These are phyloP conservation scores for Cladophialophora bantiana DNA, from an alignment of 2,329 filamentous ascomycete species.

Conservation along the genomic window DNA sequence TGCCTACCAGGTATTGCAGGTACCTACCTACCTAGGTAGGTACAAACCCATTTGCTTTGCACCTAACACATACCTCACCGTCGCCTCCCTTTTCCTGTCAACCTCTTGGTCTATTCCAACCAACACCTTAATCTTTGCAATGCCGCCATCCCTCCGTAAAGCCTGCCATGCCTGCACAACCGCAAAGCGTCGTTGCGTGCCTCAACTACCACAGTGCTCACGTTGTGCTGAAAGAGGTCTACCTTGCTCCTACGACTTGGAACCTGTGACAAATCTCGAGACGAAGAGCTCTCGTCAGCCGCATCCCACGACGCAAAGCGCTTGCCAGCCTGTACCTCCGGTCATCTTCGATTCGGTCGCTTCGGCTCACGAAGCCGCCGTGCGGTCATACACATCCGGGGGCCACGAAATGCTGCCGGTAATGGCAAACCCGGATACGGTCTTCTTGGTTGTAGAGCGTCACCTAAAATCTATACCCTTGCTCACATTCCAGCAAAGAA, in stretches of 20 bases:
- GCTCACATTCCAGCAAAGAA: slow-evolving; percentile 28
- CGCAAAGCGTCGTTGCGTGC: slow-evolving; percentile 65
- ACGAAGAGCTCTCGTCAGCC: not conserved
- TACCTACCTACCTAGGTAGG: too few species aligned
- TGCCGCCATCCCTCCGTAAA: slow-evolving; percentile 52
- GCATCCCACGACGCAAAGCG: not conserved
- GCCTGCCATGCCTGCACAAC: slow-evolving; percentile 64
- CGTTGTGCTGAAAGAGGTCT: slow-evolving; percentile 60
- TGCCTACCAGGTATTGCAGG: too few species aligned
- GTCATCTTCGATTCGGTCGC: slow-evolving; percentile 31
- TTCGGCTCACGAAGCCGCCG: slow-evolving; percentile 30
- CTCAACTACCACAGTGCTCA: slow-evolving; percentile 59
- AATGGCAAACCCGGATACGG: slow-evolving; percentile 22
- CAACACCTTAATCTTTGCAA: not conserved
- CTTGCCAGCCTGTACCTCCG: slow-evolving; percentile 24
- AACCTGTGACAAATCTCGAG: slow-evolving; percentile 32
- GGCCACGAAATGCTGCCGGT: slow-evolving; percentile 19
- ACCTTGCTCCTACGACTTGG: slow-evolving; percentile 55
- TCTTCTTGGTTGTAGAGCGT: slow-evolving; percentile 23
- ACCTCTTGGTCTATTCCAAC: not conserved
- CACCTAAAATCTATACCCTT: slow-evolving; percentile 25
- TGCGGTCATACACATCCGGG: slow-evolving; percentile 19
- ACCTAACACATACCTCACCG: too few species aligned
- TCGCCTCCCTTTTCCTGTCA: not conserved
- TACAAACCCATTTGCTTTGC: too few species aligned